Conservation (phyloP, 2,329 filamentous ascomycete genomes). For the Ophiostoma piceae region DNA sequence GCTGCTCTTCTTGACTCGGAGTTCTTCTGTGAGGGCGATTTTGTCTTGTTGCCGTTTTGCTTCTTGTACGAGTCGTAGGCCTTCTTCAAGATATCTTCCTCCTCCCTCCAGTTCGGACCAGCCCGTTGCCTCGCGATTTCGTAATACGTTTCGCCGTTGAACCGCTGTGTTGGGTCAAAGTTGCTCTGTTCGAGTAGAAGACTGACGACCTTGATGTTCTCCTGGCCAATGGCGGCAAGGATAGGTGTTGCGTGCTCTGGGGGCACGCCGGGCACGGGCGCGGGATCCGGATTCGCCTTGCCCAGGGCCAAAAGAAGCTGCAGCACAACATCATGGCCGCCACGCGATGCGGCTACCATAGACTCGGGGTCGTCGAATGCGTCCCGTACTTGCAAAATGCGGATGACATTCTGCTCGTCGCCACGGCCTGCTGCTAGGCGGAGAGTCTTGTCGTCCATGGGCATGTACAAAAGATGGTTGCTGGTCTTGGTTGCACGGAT, state of each 20-base stretch:
- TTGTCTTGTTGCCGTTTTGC: constrained; percentile 43
- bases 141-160: constrained; percentile 74
- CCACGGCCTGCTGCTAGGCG: constrained; percentile 56
- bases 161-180: constrained; percentile 78
- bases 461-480: constrained; percentile 59
- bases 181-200: constrained; percentile 68
- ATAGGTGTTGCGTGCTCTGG: constrained; percentile 83
- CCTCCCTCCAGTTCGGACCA: constrained; percentile 85
- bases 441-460: constrained; percentile 56
- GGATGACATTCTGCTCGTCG: constrained; percentile 57
- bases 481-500: constrained; percentile 59
- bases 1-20: constrained; percentile 41
- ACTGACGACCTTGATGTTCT: constrained; percentile 77
- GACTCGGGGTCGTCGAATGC: constrained; percentile 71
- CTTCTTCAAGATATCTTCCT: constrained; percentile 73
- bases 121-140: constrained; percentile 78
- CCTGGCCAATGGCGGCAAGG: constrained; percentile 85
- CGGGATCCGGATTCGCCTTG: constrained; percentile 61
- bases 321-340: constrained; percentile 82
- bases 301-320: constrained; percentile 70
- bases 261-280: constrained; percentile 54
- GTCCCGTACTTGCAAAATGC: constrained; percentile 57
- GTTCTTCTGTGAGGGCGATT: constrained; percentile 45
- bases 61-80: constrained; percentile 63
- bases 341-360: constrained; percentile 84